Evolutionary conservation across 2,329 filamentous ascomycete genomes (phyloP).

Genomic region (Paraphaeosphaeria minitans): DNA sequence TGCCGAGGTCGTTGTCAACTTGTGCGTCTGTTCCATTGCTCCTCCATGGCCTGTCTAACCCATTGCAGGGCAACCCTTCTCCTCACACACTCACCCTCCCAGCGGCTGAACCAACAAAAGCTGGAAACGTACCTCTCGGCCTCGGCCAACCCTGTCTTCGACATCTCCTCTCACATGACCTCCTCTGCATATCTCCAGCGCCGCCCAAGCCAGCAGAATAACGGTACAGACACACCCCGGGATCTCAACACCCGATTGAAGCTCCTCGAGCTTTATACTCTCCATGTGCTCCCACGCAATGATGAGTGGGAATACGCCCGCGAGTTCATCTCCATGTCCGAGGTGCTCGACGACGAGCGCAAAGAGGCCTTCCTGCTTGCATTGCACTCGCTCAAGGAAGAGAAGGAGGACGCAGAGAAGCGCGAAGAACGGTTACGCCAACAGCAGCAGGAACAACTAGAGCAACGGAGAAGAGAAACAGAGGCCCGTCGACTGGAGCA

Average conservation of each 20-base stretch:
- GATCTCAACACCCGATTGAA: conserved; percentile 86
- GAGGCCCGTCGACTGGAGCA: conserved; percentile 45
- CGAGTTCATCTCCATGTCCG: conserved; percentile 85
- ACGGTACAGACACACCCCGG: conserved; percentile 79
- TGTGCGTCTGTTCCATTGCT: conserved; percentile 60
- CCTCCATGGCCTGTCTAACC: conserved; percentile 8
- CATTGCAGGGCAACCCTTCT: conserved; percentile 77
- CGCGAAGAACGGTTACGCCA: conserved; percentile 67
- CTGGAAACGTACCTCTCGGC: conserved; percentile 89
- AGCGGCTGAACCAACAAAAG: conserved; percentile 81
- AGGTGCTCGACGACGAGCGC: conserved; percentile 89
- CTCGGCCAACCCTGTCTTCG: conserved; percentile 72
- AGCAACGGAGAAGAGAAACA: conserved; percentile 53
- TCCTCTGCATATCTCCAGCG: conserved; percentile 45
- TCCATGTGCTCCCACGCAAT: conserved; percentile 92
- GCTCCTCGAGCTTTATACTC: conserved; percentile 91
- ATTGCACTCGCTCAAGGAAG: conserved; percentile 80
- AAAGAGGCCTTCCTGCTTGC: conserved; percentile 88
- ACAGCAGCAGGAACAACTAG: conserved; percentile 62
- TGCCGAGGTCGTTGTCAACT: conserved; percentile 88
- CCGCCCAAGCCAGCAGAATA: conserved; percentile 45
- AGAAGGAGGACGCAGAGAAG: conserved; percentile 74
- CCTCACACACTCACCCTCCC: conserved; percentile 84
- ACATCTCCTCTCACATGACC: conserved; percentile 69
- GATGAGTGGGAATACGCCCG: conserved; percentile 95